phyloP scores from a whole-genome alignment of 2,329 filamentous ascomycete species.

The Pseudogymnoascus sp. region DNA sequence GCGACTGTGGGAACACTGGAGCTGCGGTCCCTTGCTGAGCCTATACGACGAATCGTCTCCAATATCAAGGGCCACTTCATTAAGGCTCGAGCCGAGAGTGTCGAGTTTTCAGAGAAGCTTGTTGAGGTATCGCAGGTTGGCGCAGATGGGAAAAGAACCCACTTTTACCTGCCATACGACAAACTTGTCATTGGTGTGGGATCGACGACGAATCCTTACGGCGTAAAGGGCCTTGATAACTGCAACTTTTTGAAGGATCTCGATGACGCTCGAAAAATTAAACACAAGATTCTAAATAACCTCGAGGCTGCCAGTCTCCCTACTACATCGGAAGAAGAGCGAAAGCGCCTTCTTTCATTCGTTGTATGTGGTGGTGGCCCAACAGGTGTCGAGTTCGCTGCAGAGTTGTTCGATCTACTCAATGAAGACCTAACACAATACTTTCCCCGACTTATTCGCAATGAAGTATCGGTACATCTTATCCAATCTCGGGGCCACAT shows the following conservation, averaged over 20 bases:
- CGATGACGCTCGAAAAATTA: conserved; percentile 79
- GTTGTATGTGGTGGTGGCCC: conserved; percentile 94
- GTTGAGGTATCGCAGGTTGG: conserved; percentile 76
- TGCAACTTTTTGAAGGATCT: conserved; percentile 96
- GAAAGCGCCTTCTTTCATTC: conserved; percentile 81
- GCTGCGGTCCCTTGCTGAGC: conserved; percentile 83
- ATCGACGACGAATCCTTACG: conserved; percentile 87
- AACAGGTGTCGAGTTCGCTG: conserved; percentile 95
- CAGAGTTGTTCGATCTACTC: conserved; percentile 88
- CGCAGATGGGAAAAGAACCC: conserved; percentile 59
- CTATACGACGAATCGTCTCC: conserved; percentile 74
- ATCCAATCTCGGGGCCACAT: conserved; percentile 95
- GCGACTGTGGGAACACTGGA: conserved; percentile 95
- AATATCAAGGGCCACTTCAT: conserved; percentile 81
- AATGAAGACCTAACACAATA: conserved; percentile 83
- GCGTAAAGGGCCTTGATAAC: conserved; percentile 87
- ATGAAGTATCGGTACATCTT: conserved; percentile 94
- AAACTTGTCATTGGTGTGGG: conserved; percentile 91
- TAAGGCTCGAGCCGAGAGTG: conserved; percentile 75
- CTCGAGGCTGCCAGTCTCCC: conserved; percentile 88
- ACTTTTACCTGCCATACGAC: conserved; percentile 95
- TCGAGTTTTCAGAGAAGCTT: conserved; percentile 86
- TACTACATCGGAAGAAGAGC: conserved; percentile 81
- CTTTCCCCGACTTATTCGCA: conserved; percentile 85
- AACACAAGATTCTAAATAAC: conserved; percentile 81